Percentiles rank a stretch among this genome's conserved stretches.
Conservation (phyloP, 441 rosid species). For the Euphorbia corollata region DNA sequence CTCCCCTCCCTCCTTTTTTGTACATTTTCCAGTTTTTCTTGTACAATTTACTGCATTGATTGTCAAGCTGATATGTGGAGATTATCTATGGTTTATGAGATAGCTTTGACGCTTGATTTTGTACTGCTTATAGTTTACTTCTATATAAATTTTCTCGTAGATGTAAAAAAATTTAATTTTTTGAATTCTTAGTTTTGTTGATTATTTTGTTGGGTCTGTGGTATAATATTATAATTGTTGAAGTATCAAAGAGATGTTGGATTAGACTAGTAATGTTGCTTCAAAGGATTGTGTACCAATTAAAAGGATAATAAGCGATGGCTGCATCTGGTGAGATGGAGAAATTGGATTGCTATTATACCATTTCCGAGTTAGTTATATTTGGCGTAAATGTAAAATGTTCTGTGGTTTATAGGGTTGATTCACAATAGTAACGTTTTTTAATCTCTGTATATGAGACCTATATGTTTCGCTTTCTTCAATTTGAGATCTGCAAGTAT, state of each 20-base stretch:
- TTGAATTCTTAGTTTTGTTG: neutral
- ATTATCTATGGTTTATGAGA: neutral
- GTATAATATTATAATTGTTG: neutral
- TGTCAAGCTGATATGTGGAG: slow-evolving; percentile 5
- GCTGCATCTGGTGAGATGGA: slow-evolving; percentile 3
- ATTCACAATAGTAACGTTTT: neutral
- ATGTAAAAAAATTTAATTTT: neutral
- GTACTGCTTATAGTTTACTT: neutral
- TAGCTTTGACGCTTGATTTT: neutral
- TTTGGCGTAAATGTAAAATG: neutral
- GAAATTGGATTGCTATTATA: neutral
- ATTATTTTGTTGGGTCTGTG: slow-evolving; percentile 1
- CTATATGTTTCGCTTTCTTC: neutral
- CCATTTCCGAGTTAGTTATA: neutral
- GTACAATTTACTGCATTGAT: slow-evolving; percentile 30
- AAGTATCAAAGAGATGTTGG: neutral
- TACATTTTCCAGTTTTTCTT: slow-evolving; percentile 24
- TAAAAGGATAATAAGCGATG: neutral
- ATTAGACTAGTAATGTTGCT: neutral
- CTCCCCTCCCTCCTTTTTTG: neutral
- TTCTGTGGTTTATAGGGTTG: neutral
- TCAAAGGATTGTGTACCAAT: slow-evolving; percentile 1
- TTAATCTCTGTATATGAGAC: neutral
- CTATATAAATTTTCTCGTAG: neutral
- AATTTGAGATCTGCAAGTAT: neutral